Evolutionary conservation across 2,329 filamentous ascomycete genomes (phyloP).

Genomic region (Calycina herbarum): DNA sequence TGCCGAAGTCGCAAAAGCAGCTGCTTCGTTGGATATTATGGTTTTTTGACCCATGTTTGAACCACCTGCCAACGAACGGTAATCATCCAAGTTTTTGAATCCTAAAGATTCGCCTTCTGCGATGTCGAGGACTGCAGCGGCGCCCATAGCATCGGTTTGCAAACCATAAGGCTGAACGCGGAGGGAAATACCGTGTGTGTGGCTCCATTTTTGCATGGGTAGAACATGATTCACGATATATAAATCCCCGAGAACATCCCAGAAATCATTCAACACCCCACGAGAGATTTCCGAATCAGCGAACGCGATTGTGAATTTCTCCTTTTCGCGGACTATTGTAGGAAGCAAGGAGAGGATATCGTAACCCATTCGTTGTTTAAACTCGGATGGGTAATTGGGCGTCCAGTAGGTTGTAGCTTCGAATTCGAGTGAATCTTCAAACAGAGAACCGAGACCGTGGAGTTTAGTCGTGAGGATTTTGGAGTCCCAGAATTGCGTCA

Average conservation of each 20-base stretch:
- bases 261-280: conserved; percentile 8
- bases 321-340: conserved; percentile 9
- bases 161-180: conserved; percentile 11
- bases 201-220: background rate
- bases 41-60: conserved; percentile 8
- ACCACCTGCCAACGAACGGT: conserved; percentile 7
- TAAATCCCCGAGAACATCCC: conserved; percentile 6
- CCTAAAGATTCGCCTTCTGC: conserved; percentile 12
- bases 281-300: conserved; percentile 6
- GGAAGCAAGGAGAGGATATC: conserved; percentile 2
- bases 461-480: conserved; percentile 7
- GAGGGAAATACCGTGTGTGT: background rate
- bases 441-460: conserved; percentile 5
- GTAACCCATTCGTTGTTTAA: conserved; percentile 11
- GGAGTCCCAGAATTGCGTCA: conserved; percentile 11
- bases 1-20: conserved; percentile 6
- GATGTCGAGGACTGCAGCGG: conserved; percentile 2
- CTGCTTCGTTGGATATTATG: conserved; percentile 12
- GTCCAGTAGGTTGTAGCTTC: conserved; percentile 12
- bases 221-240: conserved; percentile 6
- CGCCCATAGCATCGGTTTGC: conserved; percentile 10
- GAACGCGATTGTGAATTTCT: conserved; percentile 10
- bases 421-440: conserved; percentile 12
- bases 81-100: conserved; percentile 11
- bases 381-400: background rate